phyloP scores from a whole-genome alignment of 306 rosid species.

The Trichosanthes truncata region DNA sequence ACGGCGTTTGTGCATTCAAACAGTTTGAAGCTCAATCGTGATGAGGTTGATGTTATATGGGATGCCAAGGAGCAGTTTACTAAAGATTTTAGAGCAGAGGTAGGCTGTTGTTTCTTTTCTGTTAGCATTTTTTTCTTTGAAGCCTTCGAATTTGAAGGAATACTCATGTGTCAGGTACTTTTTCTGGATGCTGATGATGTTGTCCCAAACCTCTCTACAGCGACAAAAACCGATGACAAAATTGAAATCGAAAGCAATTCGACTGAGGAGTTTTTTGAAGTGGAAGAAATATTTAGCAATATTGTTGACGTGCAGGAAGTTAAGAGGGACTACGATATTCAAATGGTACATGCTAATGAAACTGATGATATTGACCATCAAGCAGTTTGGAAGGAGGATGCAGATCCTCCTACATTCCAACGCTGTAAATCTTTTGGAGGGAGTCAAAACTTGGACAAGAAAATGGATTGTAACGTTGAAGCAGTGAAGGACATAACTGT shows the following conservation, averaged over 20 bases:
- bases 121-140: constrained; percentile 23
- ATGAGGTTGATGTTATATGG: constrained; percentile 81
- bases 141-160: constrained; percentile 48
- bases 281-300: constrained; percentile 90
- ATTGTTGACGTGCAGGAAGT: constrained; percentile 59
- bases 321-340: constrained; percentile 40
- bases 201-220: constrained; percentile 63
- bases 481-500: constrained; percentile 80
- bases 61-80: constrained; percentile 79
- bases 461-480: constrained; percentile 35
- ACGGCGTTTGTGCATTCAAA: constrained; percentile 87
- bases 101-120: constrained; percentile 33
- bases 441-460: constrained; percentile 40
- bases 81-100: constrained; percentile 91
- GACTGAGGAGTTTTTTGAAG: constrained; percentile 97
- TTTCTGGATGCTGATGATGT: constrained; percentile 88
- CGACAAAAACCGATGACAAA: constrained; percentile 42
- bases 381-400: constrained; percentile 59
- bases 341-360: constrained; percentile 24
- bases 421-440: constrained; percentile 63
- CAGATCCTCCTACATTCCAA: constrained; percentile 57
- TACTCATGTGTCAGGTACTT: constrained; percentile 79
- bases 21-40: constrained; percentile 67
- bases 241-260: constrained; percentile 68
- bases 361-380: constrained; percentile 31